These are phyloP conservation scores for Babesia caballi DNA, from an alignment of 169 alveolate genomes.

Conservation along the genomic window DNA sequence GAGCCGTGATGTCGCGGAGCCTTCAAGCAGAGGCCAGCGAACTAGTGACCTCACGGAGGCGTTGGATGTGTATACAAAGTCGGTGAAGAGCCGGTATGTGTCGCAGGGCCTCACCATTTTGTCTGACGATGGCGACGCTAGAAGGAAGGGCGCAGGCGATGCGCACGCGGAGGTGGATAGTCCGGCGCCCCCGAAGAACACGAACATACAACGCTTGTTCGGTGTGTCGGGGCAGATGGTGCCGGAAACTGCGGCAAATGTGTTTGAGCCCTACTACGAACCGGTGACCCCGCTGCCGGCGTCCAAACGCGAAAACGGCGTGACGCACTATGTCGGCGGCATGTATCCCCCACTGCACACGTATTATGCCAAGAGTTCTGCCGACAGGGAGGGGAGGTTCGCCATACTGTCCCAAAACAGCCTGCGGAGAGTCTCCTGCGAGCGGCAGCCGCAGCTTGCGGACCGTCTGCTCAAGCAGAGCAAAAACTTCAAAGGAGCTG, in stretches of 20 bases:
- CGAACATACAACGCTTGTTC: not conserved
- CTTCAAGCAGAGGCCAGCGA: not conserved
- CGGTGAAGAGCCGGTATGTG: not conserved
- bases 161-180: not conserved
- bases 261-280: slow-evolving; percentile 28
- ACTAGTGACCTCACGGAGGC: not conserved
- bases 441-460: not conserved
- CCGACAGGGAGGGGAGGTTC: not conserved
- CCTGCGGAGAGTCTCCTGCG: not conserved
- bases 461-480: not conserved
- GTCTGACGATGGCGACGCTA: not conserved
- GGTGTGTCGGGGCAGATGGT: not conserved
- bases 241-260: not conserved
- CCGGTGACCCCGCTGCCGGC: not conserved
- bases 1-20: not conserved
- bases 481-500: not conserved
- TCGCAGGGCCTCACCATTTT: slow-evolving; percentile 4
- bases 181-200: not conserved
- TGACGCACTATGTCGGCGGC: slow-evolving; percentile 22
- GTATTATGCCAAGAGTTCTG: not conserved
- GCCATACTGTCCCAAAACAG: slow-evolving; percentile 6
- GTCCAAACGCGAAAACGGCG: not conserved
- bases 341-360: slow-evolving; percentile 36
- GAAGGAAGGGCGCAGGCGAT: not conserved
- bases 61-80: not conserved